Percentiles rank a stretch among this genome's conserved stretches.
phyloP scores from a whole-genome alignment of 768 basidiomycete species.

The Symmetrospora coprosmae region DNA sequence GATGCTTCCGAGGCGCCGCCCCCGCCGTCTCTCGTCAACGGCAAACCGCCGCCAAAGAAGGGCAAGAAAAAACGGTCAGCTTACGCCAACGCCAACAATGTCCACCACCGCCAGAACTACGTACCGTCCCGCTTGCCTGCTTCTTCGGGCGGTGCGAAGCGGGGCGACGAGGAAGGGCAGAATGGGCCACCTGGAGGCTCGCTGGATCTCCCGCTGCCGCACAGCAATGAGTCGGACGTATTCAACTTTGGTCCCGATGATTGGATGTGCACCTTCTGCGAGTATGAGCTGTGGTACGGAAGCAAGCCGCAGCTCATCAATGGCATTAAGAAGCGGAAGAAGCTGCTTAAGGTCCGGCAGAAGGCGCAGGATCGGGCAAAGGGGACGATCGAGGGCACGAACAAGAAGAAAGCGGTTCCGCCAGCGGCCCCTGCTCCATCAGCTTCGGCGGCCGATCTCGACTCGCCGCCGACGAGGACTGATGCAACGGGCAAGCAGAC shows the following conservation, averaged over 20 bases:
- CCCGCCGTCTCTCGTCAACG: not conserved
- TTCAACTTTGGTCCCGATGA: constrained; percentile 58
- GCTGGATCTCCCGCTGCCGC: constrained; percentile 36
- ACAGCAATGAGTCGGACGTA: constrained; percentile 42
- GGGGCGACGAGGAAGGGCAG: not conserved
- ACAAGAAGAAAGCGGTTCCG: not conserved
- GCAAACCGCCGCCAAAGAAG: constrained; percentile 33
- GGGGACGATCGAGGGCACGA: not conserved
- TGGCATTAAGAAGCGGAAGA: constrained; percentile 59
- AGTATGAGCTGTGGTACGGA: constrained; percentile 84
- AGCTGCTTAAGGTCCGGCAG: constrained; percentile 56
- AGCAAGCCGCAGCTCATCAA: constrained; percentile 53
- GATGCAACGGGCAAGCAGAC: not conserved
- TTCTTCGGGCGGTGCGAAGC: too few species aligned
- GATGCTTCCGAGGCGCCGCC: too few species aligned
- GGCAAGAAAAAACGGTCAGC: constrained; percentile 82
- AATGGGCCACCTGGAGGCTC: not conserved
- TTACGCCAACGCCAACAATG: constrained; percentile 82
- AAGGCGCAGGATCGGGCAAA: constrained; percentile 41
- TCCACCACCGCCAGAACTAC: constrained; percentile 88
- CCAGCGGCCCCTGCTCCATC: not conserved
- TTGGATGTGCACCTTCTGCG: constrained; percentile 89
- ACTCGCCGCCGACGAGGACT: too few species aligned
- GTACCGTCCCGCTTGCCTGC: constrained; percentile 65
- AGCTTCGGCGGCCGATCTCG: too few species aligned